These are phyloP conservation scores for Rehmannia glutinosa DNA, from an alignment of 257 asterid genomes.

Conservation along the genomic window DNA sequence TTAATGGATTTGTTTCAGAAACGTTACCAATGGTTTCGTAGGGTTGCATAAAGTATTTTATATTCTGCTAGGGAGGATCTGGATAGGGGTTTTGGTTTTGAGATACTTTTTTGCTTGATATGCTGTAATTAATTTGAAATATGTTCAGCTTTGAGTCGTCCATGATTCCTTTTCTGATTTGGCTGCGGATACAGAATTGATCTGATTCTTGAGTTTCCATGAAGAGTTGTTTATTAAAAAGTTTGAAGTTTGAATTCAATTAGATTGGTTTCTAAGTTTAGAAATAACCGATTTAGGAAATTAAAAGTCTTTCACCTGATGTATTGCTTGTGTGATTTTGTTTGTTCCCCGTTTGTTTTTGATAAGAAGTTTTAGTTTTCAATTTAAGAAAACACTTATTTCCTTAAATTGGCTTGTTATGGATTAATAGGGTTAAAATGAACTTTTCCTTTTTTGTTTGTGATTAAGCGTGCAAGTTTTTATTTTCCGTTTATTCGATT, in stretches of 20 bases:
- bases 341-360: not conserved
- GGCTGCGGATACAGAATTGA: not conserved
- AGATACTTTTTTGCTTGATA: constrained; percentile 6
- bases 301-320: not conserved
- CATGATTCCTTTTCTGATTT: not conserved
- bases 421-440: not conserved
- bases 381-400: not conserved
- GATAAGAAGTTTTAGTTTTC: not conserved
- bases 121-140: not conserved
- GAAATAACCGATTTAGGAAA: not conserved
- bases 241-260: not conserved
- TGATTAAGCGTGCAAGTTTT: not conserved
- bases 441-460: not conserved
- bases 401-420: not conserved
- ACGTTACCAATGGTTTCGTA: not conserved
- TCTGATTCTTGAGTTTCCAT: not conserved
- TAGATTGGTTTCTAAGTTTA: no score
- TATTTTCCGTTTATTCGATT: not conserved
- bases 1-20: not conserved
- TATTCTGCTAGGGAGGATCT: not conserved
- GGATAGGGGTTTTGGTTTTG: not conserved
- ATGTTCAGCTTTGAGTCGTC: not conserved
- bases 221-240: not conserved
- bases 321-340: not conserved
- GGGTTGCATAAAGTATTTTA: not conserved